Base-by-base conservation (phyloP, 495 filamentous ascomycete genomes). In the Penicillium herquei region DNA sequence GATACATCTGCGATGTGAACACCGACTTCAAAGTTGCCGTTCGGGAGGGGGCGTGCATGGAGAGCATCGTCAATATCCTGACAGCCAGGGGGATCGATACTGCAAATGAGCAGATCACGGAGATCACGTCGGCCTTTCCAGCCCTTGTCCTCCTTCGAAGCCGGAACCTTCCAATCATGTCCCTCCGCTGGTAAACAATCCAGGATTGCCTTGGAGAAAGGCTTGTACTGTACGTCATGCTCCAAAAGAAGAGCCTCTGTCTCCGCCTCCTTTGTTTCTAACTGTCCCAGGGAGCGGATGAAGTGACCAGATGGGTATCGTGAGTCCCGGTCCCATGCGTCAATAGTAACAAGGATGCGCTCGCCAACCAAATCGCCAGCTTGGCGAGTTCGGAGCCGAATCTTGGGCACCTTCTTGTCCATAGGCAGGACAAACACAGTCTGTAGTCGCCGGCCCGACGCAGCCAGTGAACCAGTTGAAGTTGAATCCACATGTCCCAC, bases 1-100 rank as follows among this genome's bases (percentile, higher is more conserved):
- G 95, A 96, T 16, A 98, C 94, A 65, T 98, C 94, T 41, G 94
- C 94, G 68, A 98, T 98, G 67, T 98, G 95, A n/a, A 98, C 94
- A 51, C 94, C 94, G 11, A 98, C 90, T 74, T 98, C 91, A 58
- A 86, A 90, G 68, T 98, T 98, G 21, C 95, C 94, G 63, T 97
- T 98, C 2, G 91, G 88, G 39, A 98, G 74, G 34, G 77, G 78
- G 34, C 85, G 79, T 12, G 94, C 92, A 66, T 98, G 94, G 13
- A 98, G 84, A 10, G 94, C 94, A 75, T 98, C 94, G 62, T 98
- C 94, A 55, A 98, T 98, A 77, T 98, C 94, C 62, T 96, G 92
- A 73, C 94, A 98, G 1, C 91, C 92, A 7, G 91, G 84, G 32
- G 94, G 94, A 68, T 98, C 94, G 62, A 98, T 98, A 73, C 92